Conservation (phyloP, 2,329 filamentous ascomycete species). For the Coniosporium uncinatum region DNA sequence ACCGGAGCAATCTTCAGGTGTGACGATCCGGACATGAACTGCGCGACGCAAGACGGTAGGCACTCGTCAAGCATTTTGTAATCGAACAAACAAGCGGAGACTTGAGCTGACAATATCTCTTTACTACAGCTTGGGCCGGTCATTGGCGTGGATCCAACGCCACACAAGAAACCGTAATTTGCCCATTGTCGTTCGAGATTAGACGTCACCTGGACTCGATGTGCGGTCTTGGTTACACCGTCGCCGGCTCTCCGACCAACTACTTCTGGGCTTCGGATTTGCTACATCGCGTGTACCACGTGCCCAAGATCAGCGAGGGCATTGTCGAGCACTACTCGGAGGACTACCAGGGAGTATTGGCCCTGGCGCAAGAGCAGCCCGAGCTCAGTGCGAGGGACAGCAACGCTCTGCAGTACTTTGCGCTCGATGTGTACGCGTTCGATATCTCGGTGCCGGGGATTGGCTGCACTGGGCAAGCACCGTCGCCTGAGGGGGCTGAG, state of each 20-base stretch:
- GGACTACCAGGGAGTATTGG: slow-evolving; percentile 47
- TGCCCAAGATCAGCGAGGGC: slow-evolving; percentile 53
- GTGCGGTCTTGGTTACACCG: slow-evolving; percentile 58
- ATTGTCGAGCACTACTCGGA: slow-evolving; percentile 58
- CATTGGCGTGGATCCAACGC: no score
- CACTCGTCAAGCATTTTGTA: no score
- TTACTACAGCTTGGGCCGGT: no score
- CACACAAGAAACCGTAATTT: slow-evolving; percentile 64
- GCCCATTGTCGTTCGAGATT: slow-evolving; percentile 52
- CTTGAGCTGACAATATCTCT: no score
- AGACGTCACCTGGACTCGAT: slow-evolving; percentile 52
- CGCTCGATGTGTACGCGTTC: slow-evolving; percentile 60
- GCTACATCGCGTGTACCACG: slow-evolving; percentile 60
- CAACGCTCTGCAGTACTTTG: slow-evolving; percentile 62
- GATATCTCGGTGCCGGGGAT: slow-evolving; percentile 58
- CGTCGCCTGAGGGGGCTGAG: no score
- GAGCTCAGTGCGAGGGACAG: slow-evolving; percentile 50
- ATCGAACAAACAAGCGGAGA: no score
- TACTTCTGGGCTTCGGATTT: slow-evolving; percentile 63
- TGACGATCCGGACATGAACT: no score
- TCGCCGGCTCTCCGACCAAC: slow-evolving; percentile 49
- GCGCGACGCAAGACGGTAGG: no score
- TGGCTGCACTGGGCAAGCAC: slow-evolving; percentile 55
- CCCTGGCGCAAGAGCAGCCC: slow-evolving; percentile 43
- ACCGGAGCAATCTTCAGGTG: no score